These are phyloP conservation scores for Pyrenopolyporus hunteri DNA, from an alignment of 495 filamentous ascomycete species.

Conservation along the genomic window DNA sequence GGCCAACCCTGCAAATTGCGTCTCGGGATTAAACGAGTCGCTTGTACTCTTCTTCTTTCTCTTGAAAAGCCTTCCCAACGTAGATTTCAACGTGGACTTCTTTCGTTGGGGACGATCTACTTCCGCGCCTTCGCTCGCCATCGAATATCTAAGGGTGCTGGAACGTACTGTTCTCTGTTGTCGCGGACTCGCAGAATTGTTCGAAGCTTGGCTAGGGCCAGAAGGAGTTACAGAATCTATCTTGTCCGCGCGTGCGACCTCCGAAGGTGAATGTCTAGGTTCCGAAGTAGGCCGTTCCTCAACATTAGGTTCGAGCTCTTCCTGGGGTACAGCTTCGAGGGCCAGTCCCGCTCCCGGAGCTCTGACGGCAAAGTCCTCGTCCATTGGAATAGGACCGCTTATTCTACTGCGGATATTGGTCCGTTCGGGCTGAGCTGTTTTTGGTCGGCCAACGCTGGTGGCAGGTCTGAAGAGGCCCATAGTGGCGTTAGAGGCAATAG, in stretches of 20 bases:
- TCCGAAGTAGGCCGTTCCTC: slow-evolving; percentile 50
- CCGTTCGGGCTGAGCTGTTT: slow-evolving; percentile 44
- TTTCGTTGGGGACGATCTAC: slow-evolving; percentile 51
- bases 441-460: slow-evolving; percentile 48
- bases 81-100: slow-evolving; percentile 56
- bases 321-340: slow-evolving; percentile 20
- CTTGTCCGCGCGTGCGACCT: slow-evolving; percentile 37
- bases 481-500: slow-evolving; percentile 1
- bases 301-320: slow-evolving; percentile 22
- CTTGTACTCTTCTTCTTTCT: slow-evolving; percentile 51
- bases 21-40: slow-evolving; percentile 27
- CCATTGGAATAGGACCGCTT: slow-evolving; percentile 58
- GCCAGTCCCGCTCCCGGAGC: slow-evolving; percentile 46
- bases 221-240: slow-evolving; percentile 37
- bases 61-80: slow-evolving; percentile 58
- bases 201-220: slow-evolving; percentile 40
- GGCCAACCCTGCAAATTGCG: slow-evolving; percentile 22
- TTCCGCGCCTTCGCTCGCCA: slow-evolving; percentile 46
- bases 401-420: slow-evolving; percentile 57
- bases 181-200: slow-evolving; percentile 23
- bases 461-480: slow-evolving; percentile 49
- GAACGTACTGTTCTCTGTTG: slow-evolving; percentile 46
- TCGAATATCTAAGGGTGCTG: slow-evolving; percentile 49
- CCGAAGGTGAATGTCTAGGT: slow-evolving; percentile 46
- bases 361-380: slow-evolving; percentile 58